phyloP scores from a whole-genome alignment of 805 yeast genomes.

The Yarrowia deformans region DNA sequence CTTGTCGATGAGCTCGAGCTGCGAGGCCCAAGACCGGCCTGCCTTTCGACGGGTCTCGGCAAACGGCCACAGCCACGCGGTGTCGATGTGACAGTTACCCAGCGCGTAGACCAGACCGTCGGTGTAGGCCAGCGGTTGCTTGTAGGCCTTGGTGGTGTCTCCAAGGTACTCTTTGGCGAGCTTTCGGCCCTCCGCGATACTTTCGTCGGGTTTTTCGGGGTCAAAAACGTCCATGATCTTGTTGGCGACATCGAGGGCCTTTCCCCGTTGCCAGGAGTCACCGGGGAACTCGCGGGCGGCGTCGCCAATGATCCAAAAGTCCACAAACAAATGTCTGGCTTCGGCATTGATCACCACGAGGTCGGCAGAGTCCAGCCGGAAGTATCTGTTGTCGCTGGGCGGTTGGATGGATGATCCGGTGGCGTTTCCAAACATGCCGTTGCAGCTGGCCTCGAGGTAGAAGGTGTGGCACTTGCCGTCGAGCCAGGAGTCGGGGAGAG shows the following conservation, averaged over 20 bases:
- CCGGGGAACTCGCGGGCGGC: slow-evolving; percentile 86
- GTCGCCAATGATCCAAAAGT: slow-evolving; percentile 88
- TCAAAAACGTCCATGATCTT: slow-evolving; percentile 86
- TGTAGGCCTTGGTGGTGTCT: slow-evolving; percentile 44
- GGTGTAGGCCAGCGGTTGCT: background rate
- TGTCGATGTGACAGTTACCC: slow-evolving; percentile 96
- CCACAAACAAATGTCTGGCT: slow-evolving; percentile 78
- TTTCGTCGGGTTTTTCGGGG: slow-evolving; percentile 60
- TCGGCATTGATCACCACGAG: slow-evolving; percentile 79
- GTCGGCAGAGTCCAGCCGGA: slow-evolving; percentile 73
- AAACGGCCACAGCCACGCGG: slow-evolving; percentile 99
- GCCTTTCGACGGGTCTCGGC: slow-evolving; percentile 94
- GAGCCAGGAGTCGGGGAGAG: slow-evolving; percentile 63
- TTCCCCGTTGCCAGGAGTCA: slow-evolving; percentile 80
- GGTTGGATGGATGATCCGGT: slow-evolving; percentile 59
- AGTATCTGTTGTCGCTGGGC: slow-evolving; percentile 75
- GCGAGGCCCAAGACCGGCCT: slow-evolving; percentile 95
- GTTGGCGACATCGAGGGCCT: slow-evolving; percentile 81
- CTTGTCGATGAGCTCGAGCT: slow-evolving; percentile 78
- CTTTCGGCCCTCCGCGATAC: slow-evolving; percentile 69
- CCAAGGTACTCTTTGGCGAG: slow-evolving; percentile 74
- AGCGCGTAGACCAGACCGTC: slow-evolving; percentile 66
- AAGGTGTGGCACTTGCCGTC: slow-evolving; percentile 65
- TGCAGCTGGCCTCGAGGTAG: slow-evolving; percentile 89
- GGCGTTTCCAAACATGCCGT: slow-evolving; percentile 90